Conservation (phyloP, 225 moss, liverwort and hornwort species). For the Anthoceros angustus region DNA sequence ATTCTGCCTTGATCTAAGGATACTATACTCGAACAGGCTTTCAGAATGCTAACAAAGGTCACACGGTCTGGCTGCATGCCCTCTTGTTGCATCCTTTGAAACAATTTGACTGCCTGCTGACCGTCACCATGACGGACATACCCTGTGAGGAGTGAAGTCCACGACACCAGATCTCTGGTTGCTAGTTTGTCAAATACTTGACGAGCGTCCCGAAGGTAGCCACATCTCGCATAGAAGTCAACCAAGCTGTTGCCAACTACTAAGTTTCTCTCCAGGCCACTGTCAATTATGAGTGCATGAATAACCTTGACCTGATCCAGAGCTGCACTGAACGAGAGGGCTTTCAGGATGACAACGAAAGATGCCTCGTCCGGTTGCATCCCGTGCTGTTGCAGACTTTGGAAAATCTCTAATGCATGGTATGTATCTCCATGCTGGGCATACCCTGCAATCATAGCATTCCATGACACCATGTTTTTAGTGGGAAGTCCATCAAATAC, state of each 20-base stretch:
- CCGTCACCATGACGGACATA: constrained; percentile 19
- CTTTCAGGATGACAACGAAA: constrained; percentile 20
- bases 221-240: constrained; percentile 47
- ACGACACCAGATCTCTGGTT: constrained; percentile 31
- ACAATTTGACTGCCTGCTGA: constrained; percentile 30
- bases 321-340: constrained; percentile 25
- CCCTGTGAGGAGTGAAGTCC: constrained; percentile 51
- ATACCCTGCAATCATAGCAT: not conserved
- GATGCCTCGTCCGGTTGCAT: not conserved
- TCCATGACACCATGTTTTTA: not conserved
- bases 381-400: not conserved
- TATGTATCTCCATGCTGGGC: not conserved
- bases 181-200: constrained; percentile 26
- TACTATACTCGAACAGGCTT: constrained; percentile 24
- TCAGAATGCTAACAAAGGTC: constrained; percentile 38
- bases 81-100: constrained; percentile 25
- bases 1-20: constrained; percentile 20
- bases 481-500: not conserved
- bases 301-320: constrained; percentile 29
- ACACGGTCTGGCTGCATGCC: constrained; percentile 41
- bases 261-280: constrained; percentile 27
- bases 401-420: not conserved
- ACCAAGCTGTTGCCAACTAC: constrained; percentile 37
- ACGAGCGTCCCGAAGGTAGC: constrained; percentile 28
- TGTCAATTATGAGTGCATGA: constrained; percentile 25